Evolutionary conservation across 2,329 filamentous ascomycete genomes (phyloP).

Genomic region (Aureobasidium uvarum): DNA sequence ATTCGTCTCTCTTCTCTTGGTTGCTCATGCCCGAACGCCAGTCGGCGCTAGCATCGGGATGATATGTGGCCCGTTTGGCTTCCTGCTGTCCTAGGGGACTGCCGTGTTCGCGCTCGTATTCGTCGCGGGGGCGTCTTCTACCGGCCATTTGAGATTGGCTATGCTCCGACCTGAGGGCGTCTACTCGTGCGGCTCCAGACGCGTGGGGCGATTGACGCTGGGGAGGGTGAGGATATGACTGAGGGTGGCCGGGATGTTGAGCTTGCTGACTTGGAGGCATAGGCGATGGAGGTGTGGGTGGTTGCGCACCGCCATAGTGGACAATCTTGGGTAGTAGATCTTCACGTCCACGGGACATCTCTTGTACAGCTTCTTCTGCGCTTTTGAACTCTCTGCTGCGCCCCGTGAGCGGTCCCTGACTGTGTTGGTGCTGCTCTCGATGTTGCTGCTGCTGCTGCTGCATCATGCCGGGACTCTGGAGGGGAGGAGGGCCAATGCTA

Average conservation of each 20-base stretch:
- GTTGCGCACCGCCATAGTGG: constrained; percentile 92
- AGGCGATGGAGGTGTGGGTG: constrained; percentile 85
- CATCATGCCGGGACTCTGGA: constrained; percentile 76
- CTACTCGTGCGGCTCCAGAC: constrained; percentile 30
- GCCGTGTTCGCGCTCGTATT: constrained; percentile 85
- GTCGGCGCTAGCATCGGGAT: constrained; percentile 30
- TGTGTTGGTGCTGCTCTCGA: constrained; percentile 44
- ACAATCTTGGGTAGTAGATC: constrained; percentile 91
- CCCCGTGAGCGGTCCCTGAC: constrained; percentile 52
- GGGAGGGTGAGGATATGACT: constrained; percentile 27
- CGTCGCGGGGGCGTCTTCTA: constrained; percentile 76
- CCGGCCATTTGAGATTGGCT: constrained; percentile 43
- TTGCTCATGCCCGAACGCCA: constrained; percentile 77
- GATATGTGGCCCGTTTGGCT: constrained; percentile 48
- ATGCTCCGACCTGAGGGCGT: constrained; percentile 26
- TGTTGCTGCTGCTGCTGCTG: constrained; percentile 39
- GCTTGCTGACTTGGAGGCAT: constrained; percentile 48
- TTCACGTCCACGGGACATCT: constrained; percentile 84
- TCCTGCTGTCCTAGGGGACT: constrained; percentile 81
- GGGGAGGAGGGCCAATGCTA: constrained; percentile 62
- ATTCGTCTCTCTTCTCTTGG: constrained; percentile 90
- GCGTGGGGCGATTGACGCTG: constrained; percentile 29
- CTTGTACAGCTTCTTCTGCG: constrained; percentile 90
- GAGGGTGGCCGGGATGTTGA: constrained; percentile 25
- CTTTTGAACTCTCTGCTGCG: constrained; percentile 87